Base-by-base conservation (phyloP, 2,329 filamentous ascomycete species). In the Ophiostoma himal-ulmi region DNA sequence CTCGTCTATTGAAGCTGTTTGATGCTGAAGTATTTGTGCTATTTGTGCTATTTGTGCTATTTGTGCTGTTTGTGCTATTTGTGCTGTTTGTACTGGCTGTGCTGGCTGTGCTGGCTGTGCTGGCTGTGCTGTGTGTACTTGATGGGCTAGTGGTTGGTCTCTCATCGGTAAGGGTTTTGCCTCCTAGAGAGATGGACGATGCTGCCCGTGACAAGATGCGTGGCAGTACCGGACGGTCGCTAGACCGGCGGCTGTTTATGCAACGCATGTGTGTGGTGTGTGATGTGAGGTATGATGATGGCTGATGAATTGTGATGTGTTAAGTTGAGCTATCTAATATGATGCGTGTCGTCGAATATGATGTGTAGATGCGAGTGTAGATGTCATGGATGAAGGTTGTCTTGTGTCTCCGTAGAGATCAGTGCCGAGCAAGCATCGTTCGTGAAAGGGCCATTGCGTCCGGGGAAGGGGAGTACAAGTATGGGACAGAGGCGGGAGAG, bases 131-230 rank as follows among this genome's bases (percentile, higher is more conserved):
- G 37, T 17, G 11, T 41, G 65, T 67, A 14, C 39, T 67, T 26
- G 65, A 48, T 34, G 65, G 65, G 13, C 65, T 67, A 22, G 65
- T 67, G 22, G n/a, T 67, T 34, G 65, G 65, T 13, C 65, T 41
- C n/a, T 67, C 65, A 20, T 67, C 65, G n/a, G 13, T 48, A 11
- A 67, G 13, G 65, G 65, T 67, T 17, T 17, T 67, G 13, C 65
- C 65, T 11, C 65, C 39, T 17, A 67, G 65, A 14, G 65, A 67
- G 37, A 67, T 67, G 65, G 65, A 67, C 65, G 65, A 67, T 11
- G 65, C 65, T 26, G 65, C 65, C 22, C 65, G 65, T 41, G 65
- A 67, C 37, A 67, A 22, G 10, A 67, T 41, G 36, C 65, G 65
- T 30, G 65, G 65, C 62, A 65, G 62, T 20, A 26, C 57, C n/a